Percentiles rank a stretch among this genome's conserved stretches.
Conservation (phyloP, 352 stramenopile species). For the Thalassiosira hispida region DNA sequence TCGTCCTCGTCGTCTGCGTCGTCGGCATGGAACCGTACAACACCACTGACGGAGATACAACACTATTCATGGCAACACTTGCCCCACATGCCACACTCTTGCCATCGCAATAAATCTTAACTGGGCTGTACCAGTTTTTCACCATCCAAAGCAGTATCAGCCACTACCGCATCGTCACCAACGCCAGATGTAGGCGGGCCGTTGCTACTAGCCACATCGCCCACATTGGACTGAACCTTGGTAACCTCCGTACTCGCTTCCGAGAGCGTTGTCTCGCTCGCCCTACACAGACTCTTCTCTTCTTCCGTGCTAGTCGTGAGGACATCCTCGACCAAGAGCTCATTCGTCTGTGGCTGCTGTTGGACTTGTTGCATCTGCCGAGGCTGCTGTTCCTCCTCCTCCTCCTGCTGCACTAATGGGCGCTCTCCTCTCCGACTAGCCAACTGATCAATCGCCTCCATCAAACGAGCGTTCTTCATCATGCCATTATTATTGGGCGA, state of each 20-base stretch:
- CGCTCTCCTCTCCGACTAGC: not conserved
- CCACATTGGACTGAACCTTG: not conserved
- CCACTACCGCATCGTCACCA: not conserved
- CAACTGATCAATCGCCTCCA: not conserved
- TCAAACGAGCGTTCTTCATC: not conserved
- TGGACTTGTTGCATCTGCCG: not conserved
- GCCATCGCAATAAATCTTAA: slow-evolving; percentile 15
- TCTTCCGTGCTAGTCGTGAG: not conserved
- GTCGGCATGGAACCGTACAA: too few species aligned
- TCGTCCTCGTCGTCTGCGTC: too few species aligned
- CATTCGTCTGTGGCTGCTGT: not conserved
- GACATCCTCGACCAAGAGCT: too few species aligned
- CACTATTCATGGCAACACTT: not conserved
- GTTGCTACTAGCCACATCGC: not conserved
- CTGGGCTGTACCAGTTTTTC: slow-evolving; percentile 12
- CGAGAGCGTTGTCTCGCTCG: not conserved
- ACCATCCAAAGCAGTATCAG: not conserved
- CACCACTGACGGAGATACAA: too few species aligned
- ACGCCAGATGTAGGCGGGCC: too few species aligned
- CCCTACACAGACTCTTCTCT: not conserved
- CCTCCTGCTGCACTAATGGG: not conserved
- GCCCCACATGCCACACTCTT: not conserved
- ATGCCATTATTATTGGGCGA: not conserved
- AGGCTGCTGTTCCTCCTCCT: not conserved
- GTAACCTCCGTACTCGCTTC: not conserved